Percentiles rank a stretch among this genome's conserved stretches.
Conservation (phyloP, 192 early-diverging fungal genomes). For the Nowakowskiella sp. region DNA sequence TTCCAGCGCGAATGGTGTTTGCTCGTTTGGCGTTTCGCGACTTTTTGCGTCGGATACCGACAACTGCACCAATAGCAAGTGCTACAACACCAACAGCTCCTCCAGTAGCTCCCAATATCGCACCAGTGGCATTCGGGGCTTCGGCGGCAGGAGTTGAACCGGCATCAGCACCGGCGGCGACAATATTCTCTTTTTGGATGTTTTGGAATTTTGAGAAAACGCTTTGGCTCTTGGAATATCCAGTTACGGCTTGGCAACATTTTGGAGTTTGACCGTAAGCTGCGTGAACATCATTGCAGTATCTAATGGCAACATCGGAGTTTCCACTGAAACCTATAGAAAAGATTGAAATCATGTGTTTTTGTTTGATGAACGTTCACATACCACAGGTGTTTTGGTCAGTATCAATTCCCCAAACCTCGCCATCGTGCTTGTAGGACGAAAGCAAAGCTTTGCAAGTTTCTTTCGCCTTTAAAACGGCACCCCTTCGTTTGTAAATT, state of each 20-base stretch:
- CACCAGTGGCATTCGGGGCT: neutral
- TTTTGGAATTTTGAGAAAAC: constrained; percentile 5
- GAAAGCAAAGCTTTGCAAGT: constrained; percentile 10
- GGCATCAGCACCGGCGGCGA: constrained; percentile 1
- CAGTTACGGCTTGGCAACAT: constrained; percentile 17
- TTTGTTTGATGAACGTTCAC: neutral
- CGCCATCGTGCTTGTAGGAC: neutral
- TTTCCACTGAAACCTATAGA: constrained; percentile 27
- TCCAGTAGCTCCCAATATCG: neutral
- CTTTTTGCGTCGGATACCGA: neutral
- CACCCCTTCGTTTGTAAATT: constrained; percentile 7
- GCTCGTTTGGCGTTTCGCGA: neutral
- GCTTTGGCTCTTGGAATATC: neutral
- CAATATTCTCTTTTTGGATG: constrained; percentile 3
- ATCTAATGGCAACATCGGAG: constrained; percentile 15
- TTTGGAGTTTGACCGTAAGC: neutral
- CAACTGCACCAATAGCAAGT: neutral
- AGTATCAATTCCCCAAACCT: constrained; percentile 14
- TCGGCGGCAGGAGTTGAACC: neutral
- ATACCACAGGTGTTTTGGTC: constrained; percentile 23
- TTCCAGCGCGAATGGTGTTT: constrained; percentile 1
- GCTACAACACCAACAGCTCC: neutral
- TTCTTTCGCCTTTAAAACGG: constrained; percentile 11
- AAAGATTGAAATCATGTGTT: constrained; percentile 1
- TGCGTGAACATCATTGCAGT: constrained; percentile 18